Evolutionary conservation across 1,284 basidiomycete genomes (phyloP).

Genomic region (Phellinidium pouzarii): DNA sequence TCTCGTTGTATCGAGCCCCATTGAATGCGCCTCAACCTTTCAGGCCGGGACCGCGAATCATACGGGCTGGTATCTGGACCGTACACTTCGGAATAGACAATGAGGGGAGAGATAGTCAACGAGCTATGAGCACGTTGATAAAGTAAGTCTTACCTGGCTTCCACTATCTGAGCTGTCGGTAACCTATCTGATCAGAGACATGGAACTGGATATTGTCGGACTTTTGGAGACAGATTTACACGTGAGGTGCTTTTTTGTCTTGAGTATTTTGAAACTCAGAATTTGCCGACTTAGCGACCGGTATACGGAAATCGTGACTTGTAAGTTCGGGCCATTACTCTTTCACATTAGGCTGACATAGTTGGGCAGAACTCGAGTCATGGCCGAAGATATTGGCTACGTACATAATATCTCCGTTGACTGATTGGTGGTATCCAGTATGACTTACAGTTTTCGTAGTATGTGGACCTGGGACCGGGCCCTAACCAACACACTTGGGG

Average conservation of each 20-base stretch:
- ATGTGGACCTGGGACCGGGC: constrained; percentile 80
- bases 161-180: background rate
- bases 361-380: constrained; percentile 56
- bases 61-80: constrained; percentile 92
- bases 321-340: constrained; percentile 35
- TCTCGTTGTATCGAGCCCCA: constrained; percentile 49
- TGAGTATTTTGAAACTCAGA: background rate
- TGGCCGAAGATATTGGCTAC: constrained; percentile 78
- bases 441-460: constrained; percentile 33
- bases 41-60: constrained; percentile 58
- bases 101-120: constrained; percentile 76
- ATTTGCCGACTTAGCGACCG: constrained; percentile 48
- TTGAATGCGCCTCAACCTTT: constrained; percentile 47
- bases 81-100: constrained; percentile 88
- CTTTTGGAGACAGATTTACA: constrained; percentile 85
- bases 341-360: constrained; percentile 7
- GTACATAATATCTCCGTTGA: constrained; percentile 36
- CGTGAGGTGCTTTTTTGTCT: constrained; percentile 37
- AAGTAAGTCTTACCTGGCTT: constrained; percentile 31
- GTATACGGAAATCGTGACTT: constrained; percentile 88
- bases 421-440: constrained; percentile 1
- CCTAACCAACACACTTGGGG: constrained; percentile 93
- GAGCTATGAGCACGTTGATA: constrained; percentile 70
- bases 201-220: constrained; percentile 79
- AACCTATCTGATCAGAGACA: constrained; percentile 42